A percentile compares a stretch with the other conserved stretches of the same genome.
Conservation (phyloP, 2,329 filamentous ascomycete species). For the Capronia americana region DNA sequence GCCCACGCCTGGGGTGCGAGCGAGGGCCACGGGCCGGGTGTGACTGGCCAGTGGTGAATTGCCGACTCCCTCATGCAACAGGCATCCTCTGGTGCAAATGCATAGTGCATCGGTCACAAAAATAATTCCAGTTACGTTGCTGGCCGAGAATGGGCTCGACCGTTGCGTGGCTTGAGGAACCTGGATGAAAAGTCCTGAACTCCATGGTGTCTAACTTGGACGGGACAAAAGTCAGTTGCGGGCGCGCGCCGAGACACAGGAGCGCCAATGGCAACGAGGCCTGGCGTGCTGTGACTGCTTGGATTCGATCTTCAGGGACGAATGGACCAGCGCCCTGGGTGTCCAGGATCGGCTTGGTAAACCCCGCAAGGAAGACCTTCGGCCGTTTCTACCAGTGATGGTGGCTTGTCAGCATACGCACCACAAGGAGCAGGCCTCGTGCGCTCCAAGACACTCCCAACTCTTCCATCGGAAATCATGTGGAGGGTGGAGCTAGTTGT, state of each 20-base stretch:
- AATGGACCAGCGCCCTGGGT: neutral
- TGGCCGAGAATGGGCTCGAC: conserved; percentile 4
- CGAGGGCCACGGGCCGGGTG: neutral
- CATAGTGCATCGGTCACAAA: conserved; percentile 28
- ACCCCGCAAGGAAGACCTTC: conserved; percentile 22
- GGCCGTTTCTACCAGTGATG: conserved; percentile 10
- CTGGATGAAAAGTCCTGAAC: neutral
- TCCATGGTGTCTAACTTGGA: conserved; percentile 1
- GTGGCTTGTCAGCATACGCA: conserved; percentile 3
- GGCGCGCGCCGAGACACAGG: neutral
- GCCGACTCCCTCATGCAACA: conserved; percentile 17
- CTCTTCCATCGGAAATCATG: conserved; percentile 14
- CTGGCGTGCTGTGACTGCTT: conserved; percentile 15
- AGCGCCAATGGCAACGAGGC: conserved; percentile 9
- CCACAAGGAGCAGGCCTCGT: neutral
- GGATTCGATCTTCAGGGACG: conserved; percentile 17
- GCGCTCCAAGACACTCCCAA: neutral
- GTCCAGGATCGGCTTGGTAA: conserved; percentile 3
- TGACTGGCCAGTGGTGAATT: conserved; percentile 23
- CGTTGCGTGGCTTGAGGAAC: conserved; percentile 10
- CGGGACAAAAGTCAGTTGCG: conserved; percentile 4
- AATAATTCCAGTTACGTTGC: conserved; percentile 23
- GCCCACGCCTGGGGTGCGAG: conserved; percentile 8
- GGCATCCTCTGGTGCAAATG: neutral
- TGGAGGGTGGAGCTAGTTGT: conserved; percentile 22